Evolutionary conservation across 495 filamentous ascomycete genomes (phyloP).

Genomic region (Neurospora intermedia): DNA sequence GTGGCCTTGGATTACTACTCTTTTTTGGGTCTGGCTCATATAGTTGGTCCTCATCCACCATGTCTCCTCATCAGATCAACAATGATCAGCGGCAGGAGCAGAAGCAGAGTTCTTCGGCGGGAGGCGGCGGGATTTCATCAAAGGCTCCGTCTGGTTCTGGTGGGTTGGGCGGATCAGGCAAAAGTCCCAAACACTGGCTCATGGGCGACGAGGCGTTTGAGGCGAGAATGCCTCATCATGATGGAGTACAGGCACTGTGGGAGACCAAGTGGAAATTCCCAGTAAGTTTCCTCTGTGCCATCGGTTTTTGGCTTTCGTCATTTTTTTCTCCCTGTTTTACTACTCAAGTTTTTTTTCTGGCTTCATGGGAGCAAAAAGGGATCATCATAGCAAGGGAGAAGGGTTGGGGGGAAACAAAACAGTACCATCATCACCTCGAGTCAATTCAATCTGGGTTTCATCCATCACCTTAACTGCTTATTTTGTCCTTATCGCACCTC

Average conservation of each 20-base stretch:
- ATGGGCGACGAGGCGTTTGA: conserved; percentile 33
- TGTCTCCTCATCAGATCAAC: conserved; percentile 13
- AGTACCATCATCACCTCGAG: neutral
- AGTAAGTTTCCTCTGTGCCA: conserved; percentile 25
- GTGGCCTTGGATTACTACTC: neutral
- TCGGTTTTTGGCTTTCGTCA: neutral
- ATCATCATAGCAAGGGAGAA: neutral
- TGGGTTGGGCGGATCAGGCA: neutral
- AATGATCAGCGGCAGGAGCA: neutral
- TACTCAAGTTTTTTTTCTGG: neutral
- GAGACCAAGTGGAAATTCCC: conserved; percentile 71
- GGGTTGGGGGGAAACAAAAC: neutral
- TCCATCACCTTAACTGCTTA: neutral
- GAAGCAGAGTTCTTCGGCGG: neutral
- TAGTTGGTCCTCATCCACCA: conserved; percentile 1
- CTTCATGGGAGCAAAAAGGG: neutral
- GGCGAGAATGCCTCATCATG: conserved; percentile 48
- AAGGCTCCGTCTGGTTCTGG: neutral
- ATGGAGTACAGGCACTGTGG: conserved; percentile 65
- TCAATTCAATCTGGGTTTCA: neutral
- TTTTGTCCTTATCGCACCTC: neutral
- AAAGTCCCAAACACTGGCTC: conserved; percentile 16
- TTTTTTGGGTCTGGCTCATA: neutral
- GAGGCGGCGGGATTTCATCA: neutral
- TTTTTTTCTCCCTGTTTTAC: neutral